phyloP scores from a whole-genome alignment of 208 protist species.

The Wallacemonas rigidus region DNA sequence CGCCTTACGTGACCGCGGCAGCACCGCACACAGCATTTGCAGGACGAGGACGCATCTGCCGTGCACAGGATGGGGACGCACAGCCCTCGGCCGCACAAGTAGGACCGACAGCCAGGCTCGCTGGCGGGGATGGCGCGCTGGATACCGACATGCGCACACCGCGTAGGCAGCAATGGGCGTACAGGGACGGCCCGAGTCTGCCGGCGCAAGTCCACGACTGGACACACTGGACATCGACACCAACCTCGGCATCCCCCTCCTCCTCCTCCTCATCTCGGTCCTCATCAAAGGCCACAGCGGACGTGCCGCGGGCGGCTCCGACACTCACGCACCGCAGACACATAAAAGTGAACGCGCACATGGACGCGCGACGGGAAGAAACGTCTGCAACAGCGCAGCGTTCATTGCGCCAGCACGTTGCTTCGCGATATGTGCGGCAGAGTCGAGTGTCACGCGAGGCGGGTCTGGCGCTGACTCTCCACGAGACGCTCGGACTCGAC shows the following conservation, averaged over 20 bases:
- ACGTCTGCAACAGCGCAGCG: background rate
- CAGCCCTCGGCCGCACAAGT: background rate
- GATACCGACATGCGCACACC: background rate
- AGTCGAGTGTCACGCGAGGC: background rate
- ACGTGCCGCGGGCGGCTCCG: background rate
- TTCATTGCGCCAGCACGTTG: background rate
- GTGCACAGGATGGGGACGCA: background rate
- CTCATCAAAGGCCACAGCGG: background rate
- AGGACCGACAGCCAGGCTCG: background rate
- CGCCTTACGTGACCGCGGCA: background rate
- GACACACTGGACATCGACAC: no score
- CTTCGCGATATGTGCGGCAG: background rate
- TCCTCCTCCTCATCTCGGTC: background rate
- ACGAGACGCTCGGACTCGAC: background rate
- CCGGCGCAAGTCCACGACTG: background rate
- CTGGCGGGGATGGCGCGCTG: background rate
- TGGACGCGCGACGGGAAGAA: no score
- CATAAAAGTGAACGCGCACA: no score
- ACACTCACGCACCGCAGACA: no score
- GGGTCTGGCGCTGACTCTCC: background rate
- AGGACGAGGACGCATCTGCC: background rate
- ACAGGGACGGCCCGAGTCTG: background rate
- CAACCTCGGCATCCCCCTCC: background rate
- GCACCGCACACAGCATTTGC: background rate
- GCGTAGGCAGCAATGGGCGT: background rate